These are phyloP conservation scores for Gamsiella multidivaricata DNA, from an alignment of 192 early-diverging fungal genomes.

Conservation along the genomic window DNA sequence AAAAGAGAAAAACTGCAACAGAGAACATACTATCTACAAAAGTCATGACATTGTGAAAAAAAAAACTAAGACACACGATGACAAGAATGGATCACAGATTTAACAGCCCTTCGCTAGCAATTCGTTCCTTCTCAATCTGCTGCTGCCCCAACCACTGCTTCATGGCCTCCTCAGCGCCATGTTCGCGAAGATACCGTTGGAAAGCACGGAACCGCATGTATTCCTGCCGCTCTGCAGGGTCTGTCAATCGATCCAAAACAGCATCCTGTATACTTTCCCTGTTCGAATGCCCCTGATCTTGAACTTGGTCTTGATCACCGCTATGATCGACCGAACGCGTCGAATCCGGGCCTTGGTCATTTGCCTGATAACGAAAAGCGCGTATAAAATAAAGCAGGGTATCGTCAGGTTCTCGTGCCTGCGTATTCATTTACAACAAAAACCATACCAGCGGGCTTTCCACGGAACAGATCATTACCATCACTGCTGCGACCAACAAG, in stretches of 20 bases:
- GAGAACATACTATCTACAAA: neutral
- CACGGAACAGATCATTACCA: conserved; percentile 8
- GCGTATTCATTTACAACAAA: no score
- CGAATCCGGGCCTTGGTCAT: neutral
- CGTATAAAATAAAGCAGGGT: no score
- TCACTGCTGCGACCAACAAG: conserved; percentile 21
- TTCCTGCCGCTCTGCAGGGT: conserved; percentile 31
- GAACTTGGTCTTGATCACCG: neutral
- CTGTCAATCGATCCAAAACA: conserved; percentile 20
- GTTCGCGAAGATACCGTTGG: conserved; percentile 20
- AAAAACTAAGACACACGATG: neutral
- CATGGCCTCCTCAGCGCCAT: conserved; percentile 25
- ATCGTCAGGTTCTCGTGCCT: no score
- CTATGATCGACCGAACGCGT: neutral
- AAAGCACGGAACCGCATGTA: conserved; percentile 40
- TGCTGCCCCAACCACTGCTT: conserved; percentile 31
- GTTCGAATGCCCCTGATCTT: neutral
- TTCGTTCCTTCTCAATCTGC: conserved; percentile 28
- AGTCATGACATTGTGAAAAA: neutral
- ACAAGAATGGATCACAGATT: neutral
- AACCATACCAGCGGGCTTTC: no score
- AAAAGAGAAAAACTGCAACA: neutral
- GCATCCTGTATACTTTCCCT: conserved; percentile 1
- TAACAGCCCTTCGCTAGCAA: conserved; percentile 18
- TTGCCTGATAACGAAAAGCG: conserved; percentile 10